A percentile compares a stretch with the other conserved stretches of the same genome.
Conservation (phyloP, 208 protist species). For the Wallacemonas sp. region DNA sequence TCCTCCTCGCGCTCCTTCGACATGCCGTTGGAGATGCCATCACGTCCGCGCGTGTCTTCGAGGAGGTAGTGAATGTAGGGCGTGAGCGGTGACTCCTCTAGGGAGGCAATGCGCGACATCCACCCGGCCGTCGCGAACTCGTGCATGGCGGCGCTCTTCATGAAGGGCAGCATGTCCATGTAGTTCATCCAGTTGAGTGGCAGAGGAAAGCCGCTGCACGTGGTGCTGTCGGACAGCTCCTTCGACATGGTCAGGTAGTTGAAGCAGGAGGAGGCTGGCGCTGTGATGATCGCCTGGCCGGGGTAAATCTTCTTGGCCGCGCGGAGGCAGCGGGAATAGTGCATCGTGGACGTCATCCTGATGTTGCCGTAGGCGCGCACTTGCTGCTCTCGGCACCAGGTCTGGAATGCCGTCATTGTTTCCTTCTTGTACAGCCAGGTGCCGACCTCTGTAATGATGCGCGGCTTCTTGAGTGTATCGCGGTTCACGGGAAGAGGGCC, state of each 20-base stretch:
- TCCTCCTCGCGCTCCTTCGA: conserved; percentile 76
- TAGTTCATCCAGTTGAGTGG: conserved; percentile 91
- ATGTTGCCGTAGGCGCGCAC: conserved; percentile 78
- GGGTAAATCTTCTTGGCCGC: conserved; percentile 46
- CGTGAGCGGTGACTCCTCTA: conserved; percentile 68
- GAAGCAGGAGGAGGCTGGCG: conserved; percentile 63
- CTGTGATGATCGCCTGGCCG: conserved; percentile 80
- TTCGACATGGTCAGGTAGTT: conserved; percentile 75
- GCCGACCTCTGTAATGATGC: conserved; percentile 73
- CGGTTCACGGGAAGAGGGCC: conserved; percentile 42
- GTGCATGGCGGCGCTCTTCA: conserved; percentile 46
- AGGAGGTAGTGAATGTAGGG: conserved; percentile 81
- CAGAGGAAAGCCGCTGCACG: conserved; percentile 58
- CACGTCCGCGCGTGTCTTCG: conserved; percentile 83
- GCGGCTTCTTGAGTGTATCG: conserved; percentile 60
- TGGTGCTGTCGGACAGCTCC: conserved; percentile 46
- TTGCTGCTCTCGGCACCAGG: conserved; percentile 64
- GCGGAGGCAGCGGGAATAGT: conserved; percentile 80
- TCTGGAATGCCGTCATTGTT: conserved; percentile 66
- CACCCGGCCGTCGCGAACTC: conserved; percentile 78
- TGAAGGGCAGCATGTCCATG: conserved; percentile 61
- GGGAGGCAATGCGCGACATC: conserved; percentile 78
- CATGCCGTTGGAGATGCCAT: conserved; percentile 79
- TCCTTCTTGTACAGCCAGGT: conserved; percentile 81
- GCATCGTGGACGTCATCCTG: conserved; percentile 62